Evolutionary conservation across 2,329 filamentous ascomycete genomes (phyloP), one percentile per base, ranked within the genome.

Genomic region (Whalleya microplaca): DNA sequence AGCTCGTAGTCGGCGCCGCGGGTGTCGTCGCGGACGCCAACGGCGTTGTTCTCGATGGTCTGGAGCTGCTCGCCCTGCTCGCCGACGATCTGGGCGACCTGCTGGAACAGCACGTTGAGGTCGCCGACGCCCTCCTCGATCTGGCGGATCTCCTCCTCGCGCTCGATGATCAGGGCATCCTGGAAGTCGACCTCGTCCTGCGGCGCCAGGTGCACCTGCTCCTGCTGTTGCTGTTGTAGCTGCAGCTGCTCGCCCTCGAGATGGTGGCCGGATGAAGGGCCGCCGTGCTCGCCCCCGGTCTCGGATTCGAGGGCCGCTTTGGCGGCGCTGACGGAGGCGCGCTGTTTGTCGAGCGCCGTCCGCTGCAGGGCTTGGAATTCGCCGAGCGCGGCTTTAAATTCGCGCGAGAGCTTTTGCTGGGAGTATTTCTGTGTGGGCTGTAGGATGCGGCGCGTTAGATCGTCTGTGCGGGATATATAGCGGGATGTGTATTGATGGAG

Each of bases 151-250:
- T 99, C 95, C 55, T 92, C 87, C 75, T 99, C 95, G 51, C 96
- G 92, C 80, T 99, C 94, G 59, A 96, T 88, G 70, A 99, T 99
- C 56, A 99, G 80, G 16, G 90, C 88, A 66, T 99, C 95, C 71
- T 99, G 95, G 78, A 97, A 99, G 72, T 99, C 94, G 43, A 99
- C 95, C 71, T 99, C 96, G 66, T 92, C 89, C 73, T 99, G 95
- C 23, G 91, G 84, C 1, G 93, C 95, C 8, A 98, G 82, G 53
- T 91, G 90, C 12, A 90, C 80, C 65, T 93, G 85, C 65, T 95
- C 87, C 67, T 94, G 85, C 64, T 89, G 83, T 62, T 86, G 81
- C 45, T 85, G 81, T 54, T 80, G 78, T 9, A 27, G 23, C 61
- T 85, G 83, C 46, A 82, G 80, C 52, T 71, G 76, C 43, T 76